Evolutionary conservation across 1,284 basidiomycete genomes (phyloP), one percentile per base, ranked within the genome.

Genomic region (Rhodotorula sp.): DNA sequence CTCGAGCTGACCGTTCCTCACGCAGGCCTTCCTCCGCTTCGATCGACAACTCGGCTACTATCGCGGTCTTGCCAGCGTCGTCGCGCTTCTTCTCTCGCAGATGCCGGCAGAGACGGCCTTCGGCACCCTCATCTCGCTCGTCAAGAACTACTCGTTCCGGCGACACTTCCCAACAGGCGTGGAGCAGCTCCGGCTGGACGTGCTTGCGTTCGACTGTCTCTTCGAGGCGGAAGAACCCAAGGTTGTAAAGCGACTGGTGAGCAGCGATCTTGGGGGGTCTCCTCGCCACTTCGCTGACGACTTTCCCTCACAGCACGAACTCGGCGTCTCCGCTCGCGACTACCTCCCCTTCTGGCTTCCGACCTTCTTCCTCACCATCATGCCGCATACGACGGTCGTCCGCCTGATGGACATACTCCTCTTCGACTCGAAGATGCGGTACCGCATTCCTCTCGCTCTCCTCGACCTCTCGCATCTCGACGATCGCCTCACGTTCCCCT

Each of bases 71-170:
- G 87, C 88, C 5, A 81, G 87, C 24, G 86, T 96, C 59, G 87
- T 88, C 16, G 92, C 90, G 0, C 87, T 91, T 65, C 81, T 95
- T 34, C 81, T 96, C 0, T 83, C 91, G 37, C 88, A 92, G 24
- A 68, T 87, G 90, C 1, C 91, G 89, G 90, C 93, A 70, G 92
- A 96, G 79, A 91, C 95, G 72, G 90, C 91, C 0, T 97, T 97
- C 78, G 96, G 91, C 92, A 76, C 83, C 18, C 76, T 84, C 16
- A 77, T 78, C 11, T 92, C 91, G 6, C 89, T 96, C 76, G 85
- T 91, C 15, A 88, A 89, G 37, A 85, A 89, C 6, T 94, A 94
- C 80, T 95, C 91, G 79, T 86, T 88, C 46, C 80, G 84, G 18
- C 86, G 84, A 62, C 70, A 60, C 60, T 72, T 72, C 50, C 44